Base-by-base conservation (phyloP, 2,329 filamentous ascomycete genomes). In the Hymenoscyphus scutula region DNA sequence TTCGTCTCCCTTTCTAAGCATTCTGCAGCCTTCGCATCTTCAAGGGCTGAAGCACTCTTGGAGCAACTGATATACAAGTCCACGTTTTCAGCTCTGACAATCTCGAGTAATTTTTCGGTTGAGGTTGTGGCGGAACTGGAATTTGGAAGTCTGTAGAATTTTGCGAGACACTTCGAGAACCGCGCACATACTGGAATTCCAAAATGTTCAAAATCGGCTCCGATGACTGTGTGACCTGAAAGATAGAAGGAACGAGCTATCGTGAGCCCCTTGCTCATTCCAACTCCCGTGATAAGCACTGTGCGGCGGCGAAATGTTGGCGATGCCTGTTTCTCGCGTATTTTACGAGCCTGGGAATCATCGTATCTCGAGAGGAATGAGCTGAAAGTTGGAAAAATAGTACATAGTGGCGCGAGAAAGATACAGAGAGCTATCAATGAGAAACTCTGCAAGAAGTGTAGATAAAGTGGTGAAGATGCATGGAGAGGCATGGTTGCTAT, bases 191-290 rank as follows among this genome's bases (percentile, higher is more conserved):
- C 80, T 0, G 80, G 76, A 34, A 81, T 73, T n/a, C 76, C 73
- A 23, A 74, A 62, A 1, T 78, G 74, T 56, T 84, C 80, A 58
- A 87, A 84, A 70, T 91, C 89, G 11, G 88, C 89, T 4, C 88
- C 89, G 48, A 92, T 82, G 45, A 92, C 88, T n/a, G 81, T 80
- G 72, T 92, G 87, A 2, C 88, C 87, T 1, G 81, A 80, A 27
- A 81, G 74, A 67, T 88, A 80, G 73, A 92, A 89, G 3, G 83
- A 74, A 37, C 90, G 83, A 4, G 89, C 87, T 8, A 93, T 76
- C 0, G 79, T 77, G 2, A 92, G 79, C 3, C 89, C 89, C 72
- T 91, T 90, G 53, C 84, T 81, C 82, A 91, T 92, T 54, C 85
- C 84, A 2, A 92, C 80, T 1, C 90, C 89, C 0, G 89, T 92